phyloP scores from a whole-genome alignment of 2,329 filamentous ascomycete species.

The Davidsoniella virescens region DNA sequence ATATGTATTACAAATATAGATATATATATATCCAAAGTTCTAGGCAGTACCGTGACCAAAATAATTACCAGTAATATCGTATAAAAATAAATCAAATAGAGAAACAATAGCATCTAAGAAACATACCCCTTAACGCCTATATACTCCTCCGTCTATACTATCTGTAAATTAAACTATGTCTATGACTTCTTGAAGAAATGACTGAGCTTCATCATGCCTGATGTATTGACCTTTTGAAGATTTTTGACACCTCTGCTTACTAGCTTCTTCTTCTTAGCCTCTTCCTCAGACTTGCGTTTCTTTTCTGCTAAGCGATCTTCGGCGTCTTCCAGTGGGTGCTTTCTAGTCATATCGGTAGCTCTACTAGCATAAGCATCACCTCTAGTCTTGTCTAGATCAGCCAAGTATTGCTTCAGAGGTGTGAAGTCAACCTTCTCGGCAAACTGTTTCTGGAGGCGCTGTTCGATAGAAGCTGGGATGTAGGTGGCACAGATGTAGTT shows the following conservation, averaged over 20 bases:
- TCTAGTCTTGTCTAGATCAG: constrained; percentile 48
- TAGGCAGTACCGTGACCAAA: too few relatives aligned
- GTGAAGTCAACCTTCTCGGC: constrained; percentile 44
- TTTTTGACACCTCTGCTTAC: constrained; percentile 63
- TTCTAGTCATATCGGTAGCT: constrained; percentile 55
- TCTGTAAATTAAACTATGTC: background rate
- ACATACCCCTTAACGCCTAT: too few relatives aligned
- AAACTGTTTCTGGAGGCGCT: constrained; percentile 27
- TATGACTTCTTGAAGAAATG: constrained; percentile 70
- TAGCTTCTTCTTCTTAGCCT: constrained; percentile 63
- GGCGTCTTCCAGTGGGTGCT: constrained; percentile 49
- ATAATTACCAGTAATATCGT: too few relatives aligned
- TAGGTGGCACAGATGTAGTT: constrained; percentile 49
- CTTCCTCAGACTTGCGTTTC: constrained; percentile 73
- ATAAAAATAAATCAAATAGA: background rate
- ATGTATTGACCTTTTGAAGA: constrained; percentile 77
- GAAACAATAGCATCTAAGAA: background rate
- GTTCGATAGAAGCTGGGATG: constrained; percentile 29
- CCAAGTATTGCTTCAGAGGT: constrained; percentile 54
- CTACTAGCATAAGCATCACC: constrained; percentile 55
- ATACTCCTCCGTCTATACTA: too few relatives aligned
- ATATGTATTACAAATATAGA: background rate
- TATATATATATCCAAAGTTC: background rate
- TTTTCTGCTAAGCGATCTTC: constrained; percentile 55
- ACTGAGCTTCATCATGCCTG: constrained; percentile 94